Evolutionary conservation across 768 basidiomycete species (phyloP), one percentile per base, ranked within the genome.

Genomic region (Serendipita vermifera): DNA sequence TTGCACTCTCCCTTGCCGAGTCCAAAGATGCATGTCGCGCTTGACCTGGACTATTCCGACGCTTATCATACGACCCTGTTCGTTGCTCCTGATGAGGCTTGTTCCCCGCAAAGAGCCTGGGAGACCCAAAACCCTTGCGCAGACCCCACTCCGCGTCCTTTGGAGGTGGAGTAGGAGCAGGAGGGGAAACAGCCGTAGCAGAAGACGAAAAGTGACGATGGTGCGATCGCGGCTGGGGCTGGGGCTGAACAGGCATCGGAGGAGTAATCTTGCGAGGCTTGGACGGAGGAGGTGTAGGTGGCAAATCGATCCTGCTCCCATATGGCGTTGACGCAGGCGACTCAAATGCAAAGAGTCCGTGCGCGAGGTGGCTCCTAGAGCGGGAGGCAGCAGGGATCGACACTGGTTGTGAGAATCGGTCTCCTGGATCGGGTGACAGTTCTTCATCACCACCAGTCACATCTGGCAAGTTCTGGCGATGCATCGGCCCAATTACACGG

Each of bases 181-280:
- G 24, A 11, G 46, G 46, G 32, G 46, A 22, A 7, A 51, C 46
- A 5, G 46, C 46, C 46, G 46, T 51, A n/a, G 46, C 46, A 22
- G 46, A 51, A 15, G 46, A 51, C 24, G 46, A 51, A 29, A 51
- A 29, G 32, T 51, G 46, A 9, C 46, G 46, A 51, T 51, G 46
- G 17, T 51, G 46, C 9, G 22, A n/a, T n/a, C 29, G 11, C 27
- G 22, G 17, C n/a, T 22, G 27, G 22, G 29, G 32, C 22, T 9
- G 46, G 46, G 24, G 46, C n/a, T 24, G 46, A 15, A 51, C 14
- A 24, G 11, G 41, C 41, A 26, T 22, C 29, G n/a, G n/a, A 9
- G 26, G 46, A 26, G 15, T 22, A 31, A 9, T 26, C 32, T 31
- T 22, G 26, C 46, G 46, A 51, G 46, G 46, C 46, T 31, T 22